Base-by-base conservation (phyloP, 306 rosid species). In the Begonia loranthoides region DNA sequence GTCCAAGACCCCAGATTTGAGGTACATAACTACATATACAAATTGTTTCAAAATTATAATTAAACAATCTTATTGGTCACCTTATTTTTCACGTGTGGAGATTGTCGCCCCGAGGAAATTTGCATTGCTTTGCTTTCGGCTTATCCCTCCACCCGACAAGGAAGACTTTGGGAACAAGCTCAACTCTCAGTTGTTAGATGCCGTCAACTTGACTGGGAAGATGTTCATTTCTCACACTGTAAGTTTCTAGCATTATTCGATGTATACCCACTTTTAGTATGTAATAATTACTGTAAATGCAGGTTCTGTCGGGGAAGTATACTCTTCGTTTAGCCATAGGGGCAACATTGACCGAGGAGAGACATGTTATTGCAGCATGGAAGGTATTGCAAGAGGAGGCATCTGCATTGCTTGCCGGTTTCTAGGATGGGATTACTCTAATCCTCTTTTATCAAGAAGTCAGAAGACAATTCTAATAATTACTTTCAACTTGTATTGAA, bases 341-440 rank as follows among this genome's bases (percentile, higher is more conserved):
- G 70, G 92, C 95, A 49, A 94, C 97, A 44, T 65, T 90, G 82
- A 90, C 95, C 9, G 94, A 85, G 73, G 71, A 60, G 74, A 76
- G 75, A 54, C 99, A 86, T 62, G 76, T 90, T 56, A 21, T 13
- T 50, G 68, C 61, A 12, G 90, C 95, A 1, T 90, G 95, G 95
- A 69, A 62, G 71, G 59, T 76, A 53, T 59, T 82, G 66, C 92
- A 80, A 72, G 86, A 85, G 4, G 74, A 74, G 52, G 94, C 97
- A 62, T 72, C 87, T 44, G 60, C 74, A 59, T 68, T 90, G 14
- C 81, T 81, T 50, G 66, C 46, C 47, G 60, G 48, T 56, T 71
- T 43, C 5, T 43, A 43, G 15, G 14, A 43, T 28, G 22, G 22
- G 22, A 19, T 19, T 1, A 19, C 22, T 19, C 22, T 19, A 19